Evolutionary conservation across 2,329 filamentous ascomycete genomes (phyloP).

Genomic region (Arthrobotrys entomopaga): DNA sequence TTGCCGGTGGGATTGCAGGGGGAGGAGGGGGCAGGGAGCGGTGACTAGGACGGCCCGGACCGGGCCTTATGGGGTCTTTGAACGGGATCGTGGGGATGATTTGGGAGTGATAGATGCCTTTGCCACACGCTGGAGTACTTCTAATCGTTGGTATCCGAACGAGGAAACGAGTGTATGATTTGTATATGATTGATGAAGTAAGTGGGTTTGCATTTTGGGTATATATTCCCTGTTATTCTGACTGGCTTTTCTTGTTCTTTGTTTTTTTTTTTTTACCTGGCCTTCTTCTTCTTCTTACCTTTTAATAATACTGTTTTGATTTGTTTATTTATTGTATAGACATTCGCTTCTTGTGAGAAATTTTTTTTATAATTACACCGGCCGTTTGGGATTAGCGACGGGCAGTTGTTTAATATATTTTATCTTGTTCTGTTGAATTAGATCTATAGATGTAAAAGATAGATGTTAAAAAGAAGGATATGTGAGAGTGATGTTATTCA

Average conservation of each 20-base stretch:
- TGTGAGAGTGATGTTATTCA: no score
- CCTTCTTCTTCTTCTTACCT: not conserved
- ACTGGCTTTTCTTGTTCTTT: not conserved
- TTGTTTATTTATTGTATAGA: not conserved
- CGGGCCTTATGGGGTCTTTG: constrained; percentile 30
- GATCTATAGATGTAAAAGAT: not conserved
- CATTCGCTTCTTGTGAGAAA: constrained; percentile 4
- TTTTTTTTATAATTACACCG: not conserved
- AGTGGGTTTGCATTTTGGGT: not conserved
- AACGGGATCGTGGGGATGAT: constrained; percentile 27
- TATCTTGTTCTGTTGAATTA: not conserved
- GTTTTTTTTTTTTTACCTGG: not conserved
- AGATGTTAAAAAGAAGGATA: no score
- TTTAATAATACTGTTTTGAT: not conserved
- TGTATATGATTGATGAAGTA: constrained; percentile 3
- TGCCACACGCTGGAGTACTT: not conserved
- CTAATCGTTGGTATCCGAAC: not conserved
- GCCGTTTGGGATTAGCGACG: not conserved
- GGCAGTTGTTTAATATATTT: not conserved
- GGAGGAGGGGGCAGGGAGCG: constrained; percentile 18
- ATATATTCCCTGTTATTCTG: not conserved
- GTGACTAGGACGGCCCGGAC: constrained; percentile 43
- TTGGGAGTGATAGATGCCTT: constrained; percentile 2
- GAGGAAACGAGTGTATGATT: constrained; percentile 14
- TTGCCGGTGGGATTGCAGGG: not conserved